Conservation (phyloP, 106 monocot genomes). For the Dendrobium chrysotoxum region DNA sequence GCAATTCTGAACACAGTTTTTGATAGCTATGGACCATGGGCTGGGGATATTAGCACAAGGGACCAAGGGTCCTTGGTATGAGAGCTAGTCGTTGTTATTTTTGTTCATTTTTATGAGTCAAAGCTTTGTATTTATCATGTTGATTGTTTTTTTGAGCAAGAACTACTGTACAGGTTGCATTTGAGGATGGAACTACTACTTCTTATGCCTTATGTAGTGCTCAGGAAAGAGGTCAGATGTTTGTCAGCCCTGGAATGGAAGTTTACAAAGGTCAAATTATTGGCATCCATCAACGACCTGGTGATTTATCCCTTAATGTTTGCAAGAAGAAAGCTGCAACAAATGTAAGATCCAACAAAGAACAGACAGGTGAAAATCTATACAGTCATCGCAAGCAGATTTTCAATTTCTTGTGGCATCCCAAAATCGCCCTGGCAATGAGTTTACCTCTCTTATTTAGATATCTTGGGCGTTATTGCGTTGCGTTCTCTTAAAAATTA, state of each 20-base stretch:
- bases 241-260: slow-evolving; percentile 60
- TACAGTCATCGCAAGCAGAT: background rate
- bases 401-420: background rate
- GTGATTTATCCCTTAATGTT: slow-evolving; percentile 91
- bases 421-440: background rate
- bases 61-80: slow-evolving; percentile 93
- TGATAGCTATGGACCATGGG: slow-evolving; percentile 92
- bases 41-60: slow-evolving; percentile 85
- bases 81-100: background rate
- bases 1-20: slow-evolving; percentile 93
- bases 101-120: background rate
- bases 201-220: slow-evolving; percentile 87
- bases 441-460: background rate
- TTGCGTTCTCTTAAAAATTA: background rate
- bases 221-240: slow-evolving; percentile 96
- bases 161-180: slow-evolving; percentile 60
- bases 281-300: slow-evolving; percentile 91
- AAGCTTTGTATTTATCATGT: background rate
- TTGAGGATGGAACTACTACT: slow-evolving; percentile 88
- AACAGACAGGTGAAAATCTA: slow-evolving; percentile 59
- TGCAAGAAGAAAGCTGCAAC: slow-evolving; percentile 99
- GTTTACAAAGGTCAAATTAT: slow-evolving; percentile 98
- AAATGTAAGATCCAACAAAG: slow-evolving; percentile 95
- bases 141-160: background rate
- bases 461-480: background rate